These are phyloP conservation scores for Micractinium sp. DNA, from an alignment of 139 green algal species.

Conservation along the genomic window DNA sequence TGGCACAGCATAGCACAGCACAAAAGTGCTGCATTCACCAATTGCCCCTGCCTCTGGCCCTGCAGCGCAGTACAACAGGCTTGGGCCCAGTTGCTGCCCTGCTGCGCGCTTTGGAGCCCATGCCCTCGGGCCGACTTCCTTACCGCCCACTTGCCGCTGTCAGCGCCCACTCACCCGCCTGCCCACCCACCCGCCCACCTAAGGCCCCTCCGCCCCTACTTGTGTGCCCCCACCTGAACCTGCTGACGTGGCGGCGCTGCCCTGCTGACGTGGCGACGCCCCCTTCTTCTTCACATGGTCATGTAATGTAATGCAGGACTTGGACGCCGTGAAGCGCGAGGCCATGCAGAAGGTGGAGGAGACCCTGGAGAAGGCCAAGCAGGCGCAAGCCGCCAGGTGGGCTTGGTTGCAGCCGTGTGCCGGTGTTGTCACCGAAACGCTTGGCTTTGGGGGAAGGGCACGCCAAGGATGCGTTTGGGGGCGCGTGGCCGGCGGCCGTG, in stretches of 20 bases:
- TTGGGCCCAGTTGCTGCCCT: too few species aligned
- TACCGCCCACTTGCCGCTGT: neutral
- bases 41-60: neutral
- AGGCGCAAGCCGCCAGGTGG: conserved; percentile 14
- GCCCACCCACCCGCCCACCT: neutral
- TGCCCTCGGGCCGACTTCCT: too few species aligned
- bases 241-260: neutral
- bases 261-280: neutral
- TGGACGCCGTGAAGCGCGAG: conserved; percentile 16
- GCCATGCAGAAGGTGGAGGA: neutral
- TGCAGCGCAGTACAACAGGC: too few species aligned
- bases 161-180: neutral
- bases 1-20: neutral
- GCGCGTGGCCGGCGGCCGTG: neutral
- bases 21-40: neutral
- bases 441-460: too few species aligned
- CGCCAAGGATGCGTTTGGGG: neutral
- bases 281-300: neutral
- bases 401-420: too few species aligned
- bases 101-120: neutral
- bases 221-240: neutral
- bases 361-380: conserved; percentile 24
- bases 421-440: neutral
- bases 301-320: neutral
- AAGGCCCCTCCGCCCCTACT: neutral